These are phyloP conservation scores for Gypsophila paniculata DNA, from an alignment of 179 eudicot species.

Conservation along the genomic window DNA sequence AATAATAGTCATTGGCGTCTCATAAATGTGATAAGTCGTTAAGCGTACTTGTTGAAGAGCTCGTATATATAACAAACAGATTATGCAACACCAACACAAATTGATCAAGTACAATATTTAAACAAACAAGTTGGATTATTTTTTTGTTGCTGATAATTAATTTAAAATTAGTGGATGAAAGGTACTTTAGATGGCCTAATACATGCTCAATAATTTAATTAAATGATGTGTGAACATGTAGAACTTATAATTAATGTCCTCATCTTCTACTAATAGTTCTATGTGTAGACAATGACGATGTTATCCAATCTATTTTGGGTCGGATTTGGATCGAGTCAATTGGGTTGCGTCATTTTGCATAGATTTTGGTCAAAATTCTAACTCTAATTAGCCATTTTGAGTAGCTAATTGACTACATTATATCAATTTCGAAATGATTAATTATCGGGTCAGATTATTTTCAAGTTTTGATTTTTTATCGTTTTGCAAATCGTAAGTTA, in stretches of 20 bases:
- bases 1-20: background rate
- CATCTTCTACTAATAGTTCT: background rate
- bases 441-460: no score
- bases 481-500: no score
- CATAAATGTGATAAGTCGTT: background rate
- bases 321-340: no score
- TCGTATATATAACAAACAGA: background rate
- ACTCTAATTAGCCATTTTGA: no score
- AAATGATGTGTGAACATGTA: conserved; percentile 27
- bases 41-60: conserved; percentile 17
- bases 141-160: no score
- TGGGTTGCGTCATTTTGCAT: no score
- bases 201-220: background rate
- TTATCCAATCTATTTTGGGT: conserved; percentile 1
- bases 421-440: no score
- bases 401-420: no score
- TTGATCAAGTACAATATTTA: background rate
- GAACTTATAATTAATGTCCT: conserved; percentile 11
- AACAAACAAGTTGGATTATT: conserved; percentile 26
- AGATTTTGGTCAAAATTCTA: no score
- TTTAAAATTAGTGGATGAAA: background rate
- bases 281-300: background rate
- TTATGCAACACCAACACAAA: background rate
- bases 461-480: no score
- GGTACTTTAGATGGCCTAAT: background rate